These are phyloP conservation scores for Linnemannia hyalina DNA, from an alignment of 192 early-diverging fungal genomes.

Conservation along the genomic window DNA sequence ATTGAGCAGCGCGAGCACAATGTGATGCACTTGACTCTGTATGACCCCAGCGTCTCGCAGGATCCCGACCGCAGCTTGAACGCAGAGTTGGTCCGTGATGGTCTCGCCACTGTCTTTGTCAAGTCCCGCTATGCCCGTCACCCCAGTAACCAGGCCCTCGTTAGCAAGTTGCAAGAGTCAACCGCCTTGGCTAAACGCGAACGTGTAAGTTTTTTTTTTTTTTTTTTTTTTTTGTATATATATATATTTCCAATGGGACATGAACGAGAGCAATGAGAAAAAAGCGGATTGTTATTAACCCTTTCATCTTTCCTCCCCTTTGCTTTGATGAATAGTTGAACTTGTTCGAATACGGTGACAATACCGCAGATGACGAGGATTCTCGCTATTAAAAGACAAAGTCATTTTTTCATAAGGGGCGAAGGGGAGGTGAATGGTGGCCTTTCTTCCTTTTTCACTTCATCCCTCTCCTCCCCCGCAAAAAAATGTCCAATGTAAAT, in stretches of 20 bases:
- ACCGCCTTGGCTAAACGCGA: slow-evolving; percentile 76
- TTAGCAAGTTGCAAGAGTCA: slow-evolving; percentile 75
- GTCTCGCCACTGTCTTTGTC: slow-evolving; percentile 67
- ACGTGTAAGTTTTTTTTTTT: slow-evolving; percentile 61
- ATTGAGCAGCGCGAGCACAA: slow-evolving; percentile 74
- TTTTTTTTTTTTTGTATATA: not conserved
- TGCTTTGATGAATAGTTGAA: slow-evolving; percentile 51
- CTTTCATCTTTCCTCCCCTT: not conserved
- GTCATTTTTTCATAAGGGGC: not conserved
- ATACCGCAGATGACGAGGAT: slow-evolving; percentile 62
- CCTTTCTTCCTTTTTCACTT: too few relatives aligned
- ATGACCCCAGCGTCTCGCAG: slow-evolving; percentile 70
- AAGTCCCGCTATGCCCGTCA: slow-evolving; percentile 65
- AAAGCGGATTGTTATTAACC: not conserved
- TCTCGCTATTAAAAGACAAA: slow-evolving; percentile 24
- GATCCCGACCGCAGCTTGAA: slow-evolving; percentile 79
- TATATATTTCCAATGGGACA: not conserved
- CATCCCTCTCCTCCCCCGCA: too few relatives aligned
- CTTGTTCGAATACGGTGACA: slow-evolving; percentile 74
- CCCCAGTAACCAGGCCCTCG: slow-evolving; percentile 61
- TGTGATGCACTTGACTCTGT: slow-evolving; percentile 74
- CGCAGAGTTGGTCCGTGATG: slow-evolving; percentile 73
- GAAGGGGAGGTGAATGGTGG: not conserved
- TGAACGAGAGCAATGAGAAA: not conserved
- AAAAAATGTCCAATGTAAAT: too few relatives aligned